A percentile compares a stretch with the other conserved stretches of the same genome.
phyloP scores from a whole-genome alignment of 2,329 filamentous ascomycete genomes.

The Macrophomina phaseolina region DNA sequence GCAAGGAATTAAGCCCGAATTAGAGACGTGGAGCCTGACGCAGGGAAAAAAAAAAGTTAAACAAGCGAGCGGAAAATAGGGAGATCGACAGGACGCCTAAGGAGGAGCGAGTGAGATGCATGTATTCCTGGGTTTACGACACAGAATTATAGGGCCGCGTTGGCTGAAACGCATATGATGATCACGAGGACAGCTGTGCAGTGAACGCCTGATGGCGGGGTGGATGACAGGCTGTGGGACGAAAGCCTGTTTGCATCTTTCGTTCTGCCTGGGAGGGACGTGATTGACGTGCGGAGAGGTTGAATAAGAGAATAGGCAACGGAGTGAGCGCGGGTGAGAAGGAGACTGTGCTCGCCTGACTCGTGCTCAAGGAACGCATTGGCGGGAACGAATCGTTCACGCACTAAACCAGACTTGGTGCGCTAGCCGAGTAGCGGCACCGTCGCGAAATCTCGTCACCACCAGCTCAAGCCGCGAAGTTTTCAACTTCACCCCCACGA shows the following conservation, averaged over 20 bases:
- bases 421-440: slow-evolving; percentile 25
- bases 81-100: not conserved
- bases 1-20: too few relatives aligned
- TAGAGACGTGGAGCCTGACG: not conserved
- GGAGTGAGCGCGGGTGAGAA: too few relatives aligned
- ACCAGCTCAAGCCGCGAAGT: not conserved
- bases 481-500: slow-evolving; percentile 6
- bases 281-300: too few relatives aligned
- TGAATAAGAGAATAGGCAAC: too few relatives aligned
- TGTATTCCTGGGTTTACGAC: not conserved
- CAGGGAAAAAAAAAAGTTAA: not conserved
- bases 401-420: slow-evolving; percentile 1
- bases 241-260: too few relatives aligned
- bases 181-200: not conserved
- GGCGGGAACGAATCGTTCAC: not conserved
- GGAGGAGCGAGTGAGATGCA: not conserved
- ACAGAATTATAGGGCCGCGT: slow-evolving; percentile 1
- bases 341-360: not conserved
- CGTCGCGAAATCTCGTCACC: slow-evolving; percentile 18
- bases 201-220: not conserved
- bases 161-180: slow-evolving; percentile 1
- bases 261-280: too few relatives aligned
- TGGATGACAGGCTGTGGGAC: not conserved
- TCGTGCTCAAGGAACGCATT: too few relatives aligned
- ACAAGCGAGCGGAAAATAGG: not conserved